Conservation (phyloP, 1,284 basidiomycete species). For the Pseudozyma tsukubaensis region DNA sequence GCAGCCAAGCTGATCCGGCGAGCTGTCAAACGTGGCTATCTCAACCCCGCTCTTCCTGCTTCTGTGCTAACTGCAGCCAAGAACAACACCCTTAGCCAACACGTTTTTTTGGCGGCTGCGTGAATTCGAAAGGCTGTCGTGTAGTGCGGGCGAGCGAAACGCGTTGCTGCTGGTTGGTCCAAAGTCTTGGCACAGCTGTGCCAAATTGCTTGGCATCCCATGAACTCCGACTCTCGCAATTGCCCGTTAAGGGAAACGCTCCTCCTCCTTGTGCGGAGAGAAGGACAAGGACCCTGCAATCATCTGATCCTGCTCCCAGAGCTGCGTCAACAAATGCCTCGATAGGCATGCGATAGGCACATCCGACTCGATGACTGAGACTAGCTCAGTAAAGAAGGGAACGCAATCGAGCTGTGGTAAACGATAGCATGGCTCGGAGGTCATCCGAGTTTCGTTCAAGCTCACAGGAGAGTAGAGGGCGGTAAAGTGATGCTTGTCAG, state of each 20-base stretch:
- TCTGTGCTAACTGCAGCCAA: neutral
- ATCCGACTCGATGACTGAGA: no score
- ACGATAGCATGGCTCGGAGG: no score
- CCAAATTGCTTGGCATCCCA: slow-evolving; percentile 26
- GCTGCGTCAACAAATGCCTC: no score
- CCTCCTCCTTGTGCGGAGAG: slow-evolving; percentile 1
- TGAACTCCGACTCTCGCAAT: neutral
- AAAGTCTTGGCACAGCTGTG: slow-evolving; percentile 24
- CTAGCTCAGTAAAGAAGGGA: no score
- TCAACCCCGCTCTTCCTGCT: neutral
- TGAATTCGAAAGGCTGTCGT: neutral
- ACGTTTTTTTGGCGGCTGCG: no score
- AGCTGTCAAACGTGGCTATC: no score
- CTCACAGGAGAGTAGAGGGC: no score
- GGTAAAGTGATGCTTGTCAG: slow-evolving; percentile 2
- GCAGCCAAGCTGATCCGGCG: neutral
- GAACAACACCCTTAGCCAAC: neutral
- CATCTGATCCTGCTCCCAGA: no score
- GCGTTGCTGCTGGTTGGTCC: slow-evolving; percentile 1
- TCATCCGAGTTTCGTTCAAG: no score
- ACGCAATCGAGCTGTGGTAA: no score
- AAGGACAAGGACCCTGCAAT: neutral
- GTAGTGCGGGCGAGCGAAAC: slow-evolving; percentile 1
- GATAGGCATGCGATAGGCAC: no score
- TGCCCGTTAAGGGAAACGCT: neutral